Conservation (phyloP, 2,329 filamentous ascomycete genomes). For the Herpotrichia juniperi region DNA sequence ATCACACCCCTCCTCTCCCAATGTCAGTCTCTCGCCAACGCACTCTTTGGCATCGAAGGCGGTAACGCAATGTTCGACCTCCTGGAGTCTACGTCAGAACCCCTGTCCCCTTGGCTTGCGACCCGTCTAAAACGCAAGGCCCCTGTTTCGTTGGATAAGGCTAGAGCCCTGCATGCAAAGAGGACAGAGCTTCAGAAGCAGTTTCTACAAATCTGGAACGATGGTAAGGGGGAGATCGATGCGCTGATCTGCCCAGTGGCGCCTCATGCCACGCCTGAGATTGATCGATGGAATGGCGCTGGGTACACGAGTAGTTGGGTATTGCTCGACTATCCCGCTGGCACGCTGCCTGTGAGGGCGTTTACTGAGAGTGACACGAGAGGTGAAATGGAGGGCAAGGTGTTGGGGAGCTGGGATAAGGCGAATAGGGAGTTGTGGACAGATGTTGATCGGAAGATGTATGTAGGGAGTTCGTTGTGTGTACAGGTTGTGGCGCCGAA, state of each 20-base stretch:
- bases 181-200: constrained; percentile 60
- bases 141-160: constrained; percentile 53
- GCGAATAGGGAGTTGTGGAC: constrained; percentile 63
- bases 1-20: constrained; percentile 59
- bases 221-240: constrained; percentile 56
- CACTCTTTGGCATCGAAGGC: constrained; percentile 65
- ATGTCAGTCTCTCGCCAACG: constrained; percentile 63
- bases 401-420: constrained; percentile 65
- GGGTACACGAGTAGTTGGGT: constrained; percentile 68
- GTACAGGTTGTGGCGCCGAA: constrained; percentile 64
- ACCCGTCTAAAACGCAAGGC: constrained; percentile 57
- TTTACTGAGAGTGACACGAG: constrained; percentile 58
- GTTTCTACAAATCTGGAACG: constrained; percentile 64
- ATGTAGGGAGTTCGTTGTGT: constrained; percentile 60
- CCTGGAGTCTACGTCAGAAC: constrained; percentile 61
- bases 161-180: constrained; percentile 60
- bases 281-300: constrained; percentile 67
- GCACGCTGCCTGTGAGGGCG: constrained; percentile 60
- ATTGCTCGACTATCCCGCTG: constrained; percentile 67
- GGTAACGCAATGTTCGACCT: constrained; percentile 62
- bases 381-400: constrained; percentile 50
- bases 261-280: constrained; percentile 66
- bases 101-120: constrained; percentile 65
- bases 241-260: constrained; percentile 68
- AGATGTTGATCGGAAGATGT: constrained; percentile 59